Evolutionary conservation across 768 basidiomycete species (phyloP), one percentile per base, ranked within the genome.

Genomic region (Lentinula sp.): DNA sequence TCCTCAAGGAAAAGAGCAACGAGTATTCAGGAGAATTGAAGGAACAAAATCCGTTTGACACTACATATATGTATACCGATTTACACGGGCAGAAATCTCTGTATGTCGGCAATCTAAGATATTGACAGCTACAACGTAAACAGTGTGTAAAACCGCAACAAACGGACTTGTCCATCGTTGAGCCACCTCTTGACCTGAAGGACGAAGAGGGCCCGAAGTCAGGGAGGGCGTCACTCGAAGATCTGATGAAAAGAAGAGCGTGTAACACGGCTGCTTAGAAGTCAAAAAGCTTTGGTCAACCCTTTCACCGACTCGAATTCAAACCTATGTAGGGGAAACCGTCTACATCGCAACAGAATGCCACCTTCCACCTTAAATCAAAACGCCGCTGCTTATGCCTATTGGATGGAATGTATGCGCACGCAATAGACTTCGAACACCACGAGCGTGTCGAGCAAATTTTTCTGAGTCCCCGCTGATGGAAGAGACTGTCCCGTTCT

Each of bases 401-500:
- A 3, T 28, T 28, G 28, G 28, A 28, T 28, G 28, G 3, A 28
- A 28, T 28, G 28, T 28, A 2, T 28, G 28, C 4, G 28, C 28
- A 28, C 28, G 4, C 28, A 28, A 28, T 28, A 28, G 28, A 28
- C 28, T 28, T 28, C 28, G 28, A 28, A 28, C 90, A 91, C 41
- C 71, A 70, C 15, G 72, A 73, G 16, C 64, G 3, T 71, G 20
- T 77, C 73, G 12, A 86, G 72, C 28, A 28, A 28, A 77, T 59
- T 54, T 75, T 75, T 88, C 90, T 28, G 28, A 91, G 20, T 88
- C 90, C 7, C 65, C 62, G 28, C 28, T 28, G 28, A 28, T 28
- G 1, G 73, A 69, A 16, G 36, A 36, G 6, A 56, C 18, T 48
- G 36, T 4, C 16, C 39, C 37, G 33, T 7, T 55, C 36, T 45